Evolutionary conservation across 495 filamentous ascomycete species (phyloP).

Genomic region (Neurospora sp.): DNA sequence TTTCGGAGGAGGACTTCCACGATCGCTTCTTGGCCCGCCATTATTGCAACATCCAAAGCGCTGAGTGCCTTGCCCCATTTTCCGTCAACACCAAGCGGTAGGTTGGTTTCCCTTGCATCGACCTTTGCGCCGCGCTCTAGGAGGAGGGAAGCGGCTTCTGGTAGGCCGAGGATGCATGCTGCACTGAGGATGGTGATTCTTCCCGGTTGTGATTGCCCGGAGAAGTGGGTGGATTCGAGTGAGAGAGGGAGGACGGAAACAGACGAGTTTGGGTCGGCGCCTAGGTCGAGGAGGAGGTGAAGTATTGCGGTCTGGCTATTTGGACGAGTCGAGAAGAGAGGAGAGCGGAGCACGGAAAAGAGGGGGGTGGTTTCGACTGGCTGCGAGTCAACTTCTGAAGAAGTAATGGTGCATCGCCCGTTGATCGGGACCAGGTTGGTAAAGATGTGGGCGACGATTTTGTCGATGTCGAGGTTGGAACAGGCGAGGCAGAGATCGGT

Average conservation of each 20-base stretch:
- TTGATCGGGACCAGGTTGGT: slow-evolving; percentile 1
- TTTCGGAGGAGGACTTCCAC: slow-evolving; percentile 6
- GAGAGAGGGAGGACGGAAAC: not conserved
- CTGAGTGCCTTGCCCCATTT: not conserved
- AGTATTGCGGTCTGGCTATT: slow-evolving; percentile 10
- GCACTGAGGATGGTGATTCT: not conserved
- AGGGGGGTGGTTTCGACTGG: not conserved
- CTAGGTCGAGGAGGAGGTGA: slow-evolving; percentile 11
- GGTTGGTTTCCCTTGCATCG: not conserved
- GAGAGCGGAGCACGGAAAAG: not conserved
- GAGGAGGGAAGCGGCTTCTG: slow-evolving; percentile 7
- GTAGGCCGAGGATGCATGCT: slow-evolving; percentile 1
- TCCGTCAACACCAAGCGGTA: not conserved
- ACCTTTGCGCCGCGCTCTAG: slow-evolving; percentile 7
- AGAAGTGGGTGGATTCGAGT: not conserved
- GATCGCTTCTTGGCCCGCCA: slow-evolving; percentile 2
- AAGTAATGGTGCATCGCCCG: not conserved
- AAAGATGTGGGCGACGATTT: slow-evolving; percentile 7
- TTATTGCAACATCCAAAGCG: slow-evolving; percentile 12
- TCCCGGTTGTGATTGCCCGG: not conserved
- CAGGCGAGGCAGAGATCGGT: slow-evolving; percentile 12
- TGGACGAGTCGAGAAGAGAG: not conserved
- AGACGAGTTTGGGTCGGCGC: slow-evolving; percentile 10
- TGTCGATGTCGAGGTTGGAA: slow-evolving; percentile 12
- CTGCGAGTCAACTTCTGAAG: not conserved